These are phyloP conservation scores for Pseudoturritis turrita DNA, from an alignment of 345 rosid genomes.

Conservation along the genomic window DNA sequence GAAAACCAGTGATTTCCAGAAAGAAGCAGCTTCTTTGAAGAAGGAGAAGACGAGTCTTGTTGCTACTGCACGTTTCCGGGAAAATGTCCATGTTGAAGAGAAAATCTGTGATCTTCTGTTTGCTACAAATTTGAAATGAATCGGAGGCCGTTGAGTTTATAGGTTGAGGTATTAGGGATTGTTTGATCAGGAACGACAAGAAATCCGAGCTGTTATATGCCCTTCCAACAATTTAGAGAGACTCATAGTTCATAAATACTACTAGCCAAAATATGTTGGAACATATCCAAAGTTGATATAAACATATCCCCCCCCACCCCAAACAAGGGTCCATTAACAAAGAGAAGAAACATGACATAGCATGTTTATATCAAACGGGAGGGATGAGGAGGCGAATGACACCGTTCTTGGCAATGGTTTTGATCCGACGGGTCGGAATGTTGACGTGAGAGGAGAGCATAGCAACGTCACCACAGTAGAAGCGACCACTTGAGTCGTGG, in stretches of 20 bases:
- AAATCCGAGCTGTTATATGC: no score
- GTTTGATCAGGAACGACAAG: no score
- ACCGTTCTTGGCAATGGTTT: conserved; percentile 4
- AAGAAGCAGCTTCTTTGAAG: conserved; percentile 41
- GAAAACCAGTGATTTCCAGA: conserved; percentile 42
- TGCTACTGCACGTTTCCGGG: conserved; percentile 29
- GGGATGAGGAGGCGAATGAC: conserved; percentile 16
- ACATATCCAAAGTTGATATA: no score
- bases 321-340: background rate
- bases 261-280: no score
- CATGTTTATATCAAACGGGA: background rate
- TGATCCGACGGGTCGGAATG: conserved; percentile 13
- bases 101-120: conserved; percentile 75
- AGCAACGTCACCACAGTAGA: conserved; percentile 13
- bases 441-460: background rate
- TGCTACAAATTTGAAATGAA: conserved; percentile 31
- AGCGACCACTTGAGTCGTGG: conserved; percentile 4
- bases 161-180: no score
- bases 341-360: background rate
- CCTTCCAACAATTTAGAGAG: no score
- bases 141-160: no score
- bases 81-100: conserved; percentile 35
- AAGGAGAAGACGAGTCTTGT: conserved; percentile 61
- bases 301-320: no score
- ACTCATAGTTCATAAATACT: no score